Base-by-base conservation (phyloP, 2,329 filamentous ascomycete species). In the Sordariomycetes sp. region DNA sequence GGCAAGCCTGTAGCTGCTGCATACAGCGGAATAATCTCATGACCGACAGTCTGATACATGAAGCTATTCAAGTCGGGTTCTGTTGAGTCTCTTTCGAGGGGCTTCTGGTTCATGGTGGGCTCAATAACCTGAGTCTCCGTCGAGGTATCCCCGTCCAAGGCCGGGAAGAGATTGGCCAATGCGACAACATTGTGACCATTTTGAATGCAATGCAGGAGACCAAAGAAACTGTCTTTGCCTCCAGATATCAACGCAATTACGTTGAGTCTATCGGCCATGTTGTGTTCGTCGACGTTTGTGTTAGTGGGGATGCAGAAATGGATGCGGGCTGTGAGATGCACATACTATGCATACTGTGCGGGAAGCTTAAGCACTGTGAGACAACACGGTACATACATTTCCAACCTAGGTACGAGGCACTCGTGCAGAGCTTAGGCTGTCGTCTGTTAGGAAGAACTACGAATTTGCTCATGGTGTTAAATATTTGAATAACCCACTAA, bases 41-140 rank as follows among this genome's bases (percentile, higher is more conserved):
- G 86, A 10, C 92, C 92, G 39, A 95, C 85, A 4, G 92, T 98
- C 66, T 98, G 92, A 66, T 96, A 98, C 92, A 98, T 98, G 77
- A 92, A 96, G 63, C 88, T 95, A 59, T 98, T 86, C 47, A 94
- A 70, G 55, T 96, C 63, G 31, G 49, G 54, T 30, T 65, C 53
- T 15, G 14, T 27, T 12, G 21, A 15, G n/a, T n/a, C n/a, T n/a
- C n/a, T n/a, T n/a, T n/a, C n/a, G n/a, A n/a, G n/a, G n/a, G n/a
- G n/a, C n/a, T n/a, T n/a, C 18, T 8, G 16, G 4, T 12, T n/a
- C 39, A 43, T 25, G 29, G 34, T 39, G n/a, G 38, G 43, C 8
- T 46, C 37, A 32, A 49, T 44, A 30, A 33, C 27, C 21, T 41
- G 36, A 14, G 36, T 21, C n/a, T 32, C 34, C 14, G 25, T 21